Conservation (phyloP, 352 stramenopile species). For the Phytophthora pini region DNA sequence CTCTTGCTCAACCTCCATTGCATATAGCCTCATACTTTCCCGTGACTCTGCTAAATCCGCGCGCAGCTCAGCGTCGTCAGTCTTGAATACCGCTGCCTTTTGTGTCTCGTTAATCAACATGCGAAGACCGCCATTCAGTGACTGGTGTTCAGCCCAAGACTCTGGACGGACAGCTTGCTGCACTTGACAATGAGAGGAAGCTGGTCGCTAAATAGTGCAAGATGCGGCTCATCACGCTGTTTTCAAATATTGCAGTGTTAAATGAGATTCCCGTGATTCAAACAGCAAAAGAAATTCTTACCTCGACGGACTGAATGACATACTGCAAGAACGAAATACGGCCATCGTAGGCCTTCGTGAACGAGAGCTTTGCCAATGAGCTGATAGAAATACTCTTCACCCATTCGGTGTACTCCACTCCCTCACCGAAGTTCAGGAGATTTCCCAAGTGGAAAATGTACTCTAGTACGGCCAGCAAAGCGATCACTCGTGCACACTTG, state of each 20-base stretch:
- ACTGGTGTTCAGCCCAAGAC: conserved; percentile 58
- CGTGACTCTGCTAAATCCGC: conserved; percentile 30
- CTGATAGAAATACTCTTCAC: conserved; percentile 78
- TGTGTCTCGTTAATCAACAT: conserved; percentile 69
- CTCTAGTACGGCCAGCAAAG: conserved; percentile 65
- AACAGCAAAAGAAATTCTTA: conserved; percentile 19
- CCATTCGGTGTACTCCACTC: conserved; percentile 48
- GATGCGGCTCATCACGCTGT: conserved; percentile 68
- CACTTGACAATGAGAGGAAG: conserved; percentile 69
- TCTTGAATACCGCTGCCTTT: conserved; percentile 34
- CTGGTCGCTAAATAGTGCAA: conserved; percentile 66
- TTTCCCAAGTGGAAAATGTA: conserved; percentile 82
- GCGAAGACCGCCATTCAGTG: conserved; percentile 61
- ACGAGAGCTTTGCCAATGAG: conserved; percentile 79
- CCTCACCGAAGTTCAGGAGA: conserved; percentile 68
- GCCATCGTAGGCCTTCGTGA: conserved; percentile 82
- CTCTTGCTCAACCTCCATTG: conserved; percentile 66
- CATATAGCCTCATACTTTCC: conserved; percentile 59
- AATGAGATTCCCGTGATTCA: not conserved
- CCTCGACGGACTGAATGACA: conserved; percentile 76
- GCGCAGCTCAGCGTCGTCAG: conserved; percentile 35
- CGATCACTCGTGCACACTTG: conserved; percentile 75
- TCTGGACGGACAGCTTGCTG: conserved; percentile 69
- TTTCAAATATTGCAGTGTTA: conserved; percentile 10
- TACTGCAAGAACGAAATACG: conserved; percentile 83